Evolutionary conservation across 1,284 basidiomycete species (phyloP).

Genomic region (Earliella scabrosa): DNA sequence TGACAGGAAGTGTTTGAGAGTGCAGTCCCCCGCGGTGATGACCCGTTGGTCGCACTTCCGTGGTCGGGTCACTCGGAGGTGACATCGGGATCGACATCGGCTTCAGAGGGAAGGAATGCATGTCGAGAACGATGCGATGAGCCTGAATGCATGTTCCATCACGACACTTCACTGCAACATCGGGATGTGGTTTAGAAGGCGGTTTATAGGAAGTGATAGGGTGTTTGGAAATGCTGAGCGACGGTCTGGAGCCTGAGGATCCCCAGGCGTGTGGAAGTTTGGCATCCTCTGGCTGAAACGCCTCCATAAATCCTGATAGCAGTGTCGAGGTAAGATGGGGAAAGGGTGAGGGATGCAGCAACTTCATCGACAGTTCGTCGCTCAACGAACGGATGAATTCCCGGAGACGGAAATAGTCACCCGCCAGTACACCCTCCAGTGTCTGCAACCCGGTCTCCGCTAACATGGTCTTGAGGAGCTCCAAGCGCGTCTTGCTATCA

Average conservation of each 20-base stretch:
- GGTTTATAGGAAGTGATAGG: not conserved
- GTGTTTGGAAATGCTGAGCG: too few relatives aligned
- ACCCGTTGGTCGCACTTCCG: too few relatives aligned
- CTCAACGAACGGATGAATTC: slow-evolving; percentile 2
- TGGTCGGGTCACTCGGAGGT: too few relatives aligned
- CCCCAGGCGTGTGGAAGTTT: too few relatives aligned
- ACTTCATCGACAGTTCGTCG: not conserved
- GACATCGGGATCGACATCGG: too few relatives aligned
- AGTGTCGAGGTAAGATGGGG: not conserved
- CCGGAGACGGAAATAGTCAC: slow-evolving; percentile 21
- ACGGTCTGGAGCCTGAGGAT: too few relatives aligned
- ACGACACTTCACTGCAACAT: not conserved
- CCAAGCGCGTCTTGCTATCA: not conserved
- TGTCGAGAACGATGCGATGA: not conserved
- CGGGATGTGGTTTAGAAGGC: not conserved
- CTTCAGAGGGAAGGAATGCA: not conserved
- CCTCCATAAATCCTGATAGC: not conserved
- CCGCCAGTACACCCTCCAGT: slow-evolving; percentile 13
- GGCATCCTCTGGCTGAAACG: too few relatives aligned
- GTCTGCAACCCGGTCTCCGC: not conserved
- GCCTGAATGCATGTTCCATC: not conserved
- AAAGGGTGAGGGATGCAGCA: not conserved
- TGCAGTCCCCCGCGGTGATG: not conserved
- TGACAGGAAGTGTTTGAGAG: not conserved
- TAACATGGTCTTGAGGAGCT: slow-evolving; percentile 8